These are phyloP conservation scores for Myriosclerotinia scirpicola DNA, from an alignment of 2,329 filamentous ascomycete genomes.

Conservation along the genomic window DNA sequence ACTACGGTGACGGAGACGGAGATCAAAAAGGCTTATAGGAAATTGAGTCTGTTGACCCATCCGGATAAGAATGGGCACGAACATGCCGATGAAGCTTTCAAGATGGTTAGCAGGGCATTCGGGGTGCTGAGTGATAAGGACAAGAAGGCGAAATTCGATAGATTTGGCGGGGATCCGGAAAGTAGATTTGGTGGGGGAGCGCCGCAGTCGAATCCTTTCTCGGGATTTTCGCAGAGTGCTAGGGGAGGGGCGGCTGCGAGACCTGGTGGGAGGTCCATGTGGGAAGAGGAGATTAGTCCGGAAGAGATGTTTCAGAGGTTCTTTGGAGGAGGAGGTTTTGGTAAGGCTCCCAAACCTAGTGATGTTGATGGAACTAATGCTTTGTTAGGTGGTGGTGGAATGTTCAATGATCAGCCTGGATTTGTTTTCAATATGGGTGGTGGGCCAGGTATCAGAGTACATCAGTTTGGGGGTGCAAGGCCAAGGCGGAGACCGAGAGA, in stretches of 20 bases:
- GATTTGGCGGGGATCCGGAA: slow-evolving; percentile 89
- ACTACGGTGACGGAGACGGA: slow-evolving; percentile 72
- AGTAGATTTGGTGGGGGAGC: slow-evolving; percentile 70
- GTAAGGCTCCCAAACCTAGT: slow-evolving; percentile 37
- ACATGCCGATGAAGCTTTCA: slow-evolving; percentile 95
- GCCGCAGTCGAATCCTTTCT: slow-evolving; percentile 57
- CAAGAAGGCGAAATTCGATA: slow-evolving; percentile 86
- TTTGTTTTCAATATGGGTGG: slow-evolving; percentile 96
- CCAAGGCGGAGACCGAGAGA: slow-evolving; percentile 75
- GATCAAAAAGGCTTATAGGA: slow-evolving; percentile 97
- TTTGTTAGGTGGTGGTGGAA: slow-evolving; percentile 43
- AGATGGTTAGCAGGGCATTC: slow-evolving; percentile 94
- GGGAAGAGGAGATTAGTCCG: slow-evolving; percentile 89
- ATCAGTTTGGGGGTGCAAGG: slow-evolving; percentile 84
- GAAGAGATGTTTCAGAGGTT: slow-evolving; percentile 98
- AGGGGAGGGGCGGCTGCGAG: slow-evolving; percentile 33
- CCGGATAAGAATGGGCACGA: slow-evolving; percentile 98
- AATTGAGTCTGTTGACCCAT: slow-evolving; percentile 90
- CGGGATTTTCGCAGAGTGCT: slow-evolving; percentile 53
- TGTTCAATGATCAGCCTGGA: slow-evolving; percentile 76
- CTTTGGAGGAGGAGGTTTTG: slow-evolving; percentile 73
- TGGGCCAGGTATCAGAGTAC: slow-evolving; percentile 87
- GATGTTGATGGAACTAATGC: slow-evolving; percentile 25
- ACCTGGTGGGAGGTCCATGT: slow-evolving; percentile 61
- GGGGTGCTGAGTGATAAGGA: slow-evolving; percentile 90